phyloP scores from a whole-genome alignment of 1,139 yeast genomes.

The Arxiozyma heterogenica region DNA sequence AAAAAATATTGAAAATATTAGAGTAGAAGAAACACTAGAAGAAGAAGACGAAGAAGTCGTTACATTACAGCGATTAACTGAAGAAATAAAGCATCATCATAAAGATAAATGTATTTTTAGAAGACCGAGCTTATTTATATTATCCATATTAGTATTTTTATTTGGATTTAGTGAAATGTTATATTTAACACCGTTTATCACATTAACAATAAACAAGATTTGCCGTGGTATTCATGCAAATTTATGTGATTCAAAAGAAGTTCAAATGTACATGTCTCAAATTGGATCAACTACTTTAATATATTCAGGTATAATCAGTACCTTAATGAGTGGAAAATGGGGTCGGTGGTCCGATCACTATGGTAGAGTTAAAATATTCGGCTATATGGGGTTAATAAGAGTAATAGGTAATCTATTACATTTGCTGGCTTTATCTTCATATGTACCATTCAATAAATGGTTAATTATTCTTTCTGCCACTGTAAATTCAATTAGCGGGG shows the following conservation, averaged over 20 bases:
- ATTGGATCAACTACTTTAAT: constrained; percentile 21
- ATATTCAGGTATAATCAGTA: constrained; percentile 16
- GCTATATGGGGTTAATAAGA: constrained; percentile 10
- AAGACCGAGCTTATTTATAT: constrained; percentile 27
- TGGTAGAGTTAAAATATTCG: constrained; percentile 39
- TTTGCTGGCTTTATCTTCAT: constrained; percentile 10
- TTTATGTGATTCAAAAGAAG: constrained; percentile 26
- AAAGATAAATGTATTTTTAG: constrained; percentile 7
- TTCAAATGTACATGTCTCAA: constrained; percentile 22
- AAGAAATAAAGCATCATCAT: constrained; percentile 16
- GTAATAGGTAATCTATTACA: constrained; percentile 9
- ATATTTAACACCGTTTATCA: constrained; percentile 26
- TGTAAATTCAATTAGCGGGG: constrained; percentile 33
- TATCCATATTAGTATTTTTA: constrained; percentile 23
- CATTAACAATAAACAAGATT: constrained; percentile 23
- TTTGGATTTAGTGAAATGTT: constrained; percentile 19
- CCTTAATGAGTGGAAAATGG: constrained; percentile 27
- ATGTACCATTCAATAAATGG: constrained; percentile 9
- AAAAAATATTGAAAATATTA: background rate
- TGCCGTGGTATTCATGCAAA: constrained; percentile 20
- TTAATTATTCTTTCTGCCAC: constrained; percentile 8
- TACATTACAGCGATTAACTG: constrained; percentile 1
- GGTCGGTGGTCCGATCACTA: constrained; percentile 57
- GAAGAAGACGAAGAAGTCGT: constrained; percentile 1
- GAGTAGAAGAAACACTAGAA: background rate